Conservation (phyloP, 1,284 basidiomycete genomes). For the Vanrija pseudolonga region DNA sequence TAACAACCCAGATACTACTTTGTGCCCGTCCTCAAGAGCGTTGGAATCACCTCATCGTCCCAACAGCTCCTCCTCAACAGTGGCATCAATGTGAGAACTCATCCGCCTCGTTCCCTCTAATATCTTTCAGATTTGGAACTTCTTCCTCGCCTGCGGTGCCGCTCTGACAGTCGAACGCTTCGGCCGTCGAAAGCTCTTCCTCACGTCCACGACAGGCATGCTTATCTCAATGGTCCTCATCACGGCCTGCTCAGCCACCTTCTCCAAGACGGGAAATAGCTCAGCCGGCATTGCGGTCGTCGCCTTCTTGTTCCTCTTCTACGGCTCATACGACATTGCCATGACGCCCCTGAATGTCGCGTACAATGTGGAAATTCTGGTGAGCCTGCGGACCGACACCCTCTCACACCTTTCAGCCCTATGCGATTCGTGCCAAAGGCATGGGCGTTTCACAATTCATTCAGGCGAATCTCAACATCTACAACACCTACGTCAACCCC, state of each 20-base stretch:
- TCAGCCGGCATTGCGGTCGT: conserved; percentile 33
- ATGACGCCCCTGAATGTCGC: conserved; percentile 17
- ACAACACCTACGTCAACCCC: conserved; percentile 47
- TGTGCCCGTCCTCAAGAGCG: conserved; percentile 62
- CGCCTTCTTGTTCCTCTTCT: conserved; percentile 37
- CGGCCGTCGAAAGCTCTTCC: conserved; percentile 34
- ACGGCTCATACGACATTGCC: conserved; percentile 21
- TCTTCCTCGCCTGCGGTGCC: conserved; percentile 14
- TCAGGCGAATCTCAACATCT: conserved; percentile 39
- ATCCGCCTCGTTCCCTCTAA: too few species aligned
- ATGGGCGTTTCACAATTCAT: conserved; percentile 32
- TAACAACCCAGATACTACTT: conserved; percentile 57
- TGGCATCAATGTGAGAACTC: too few species aligned
- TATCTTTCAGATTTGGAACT: conserved; percentile 19
- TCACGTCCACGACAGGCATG: conserved; percentile 34
- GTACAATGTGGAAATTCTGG: conserved; percentile 29
- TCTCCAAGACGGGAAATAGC: conserved; percentile 21
- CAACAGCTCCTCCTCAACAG: conserved; percentile 64
- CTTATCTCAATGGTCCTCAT: conserved; percentile 24
- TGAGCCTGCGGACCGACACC: too few species aligned
- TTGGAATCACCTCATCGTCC: conserved; percentile 62
- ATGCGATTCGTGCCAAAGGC: conserved; percentile 25
- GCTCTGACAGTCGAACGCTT: conserved; percentile 38
- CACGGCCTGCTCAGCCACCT: conserved; percentile 28
- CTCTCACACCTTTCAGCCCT: conserved; percentile 5